These are phyloP conservation scores for Pythium grandisporangium DNA, from an alignment of 352 stramenopile species.

Conservation along the genomic window DNA sequence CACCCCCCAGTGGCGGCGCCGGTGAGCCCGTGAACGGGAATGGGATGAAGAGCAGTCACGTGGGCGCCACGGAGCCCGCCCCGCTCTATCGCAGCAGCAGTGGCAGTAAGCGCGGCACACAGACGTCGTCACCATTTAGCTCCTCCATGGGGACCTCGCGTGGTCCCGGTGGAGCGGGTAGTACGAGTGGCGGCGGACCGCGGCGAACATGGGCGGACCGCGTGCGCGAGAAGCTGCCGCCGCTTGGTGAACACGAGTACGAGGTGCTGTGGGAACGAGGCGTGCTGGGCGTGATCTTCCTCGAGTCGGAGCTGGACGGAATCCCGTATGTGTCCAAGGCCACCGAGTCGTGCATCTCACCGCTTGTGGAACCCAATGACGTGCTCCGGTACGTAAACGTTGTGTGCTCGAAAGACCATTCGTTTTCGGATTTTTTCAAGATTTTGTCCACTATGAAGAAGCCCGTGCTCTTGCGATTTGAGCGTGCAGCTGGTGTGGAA, in stretches of 20 bases:
- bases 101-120: constrained; percentile 9
- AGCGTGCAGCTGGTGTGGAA: constrained; percentile 19
- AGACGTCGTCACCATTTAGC: too few species aligned
- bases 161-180: not conserved
- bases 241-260: constrained; percentile 74
- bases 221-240: constrained; percentile 68
- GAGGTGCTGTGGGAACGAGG: constrained; percentile 82
- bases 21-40: not conserved
- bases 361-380: constrained; percentile 54
- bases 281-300: constrained; percentile 81
- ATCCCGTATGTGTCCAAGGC: constrained; percentile 84
- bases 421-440: constrained; percentile 87
- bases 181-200: constrained; percentile 9
- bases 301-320: constrained; percentile 78
- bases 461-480: constrained; percentile 76
- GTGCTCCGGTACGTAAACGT: constrained; percentile 83
- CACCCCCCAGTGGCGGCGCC: not conserved
- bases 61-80: not conserved
- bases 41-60: not conserved
- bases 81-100: too few species aligned
- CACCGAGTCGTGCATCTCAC: constrained; percentile 80
- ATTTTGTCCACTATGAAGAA: constrained; percentile 88
- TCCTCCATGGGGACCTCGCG: not conserved
- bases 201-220: constrained; percentile 69
- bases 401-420: constrained; percentile 79